Conservation (phyloP, 2,329 filamentous ascomycete species). For the Penicillium sp. region DNA sequence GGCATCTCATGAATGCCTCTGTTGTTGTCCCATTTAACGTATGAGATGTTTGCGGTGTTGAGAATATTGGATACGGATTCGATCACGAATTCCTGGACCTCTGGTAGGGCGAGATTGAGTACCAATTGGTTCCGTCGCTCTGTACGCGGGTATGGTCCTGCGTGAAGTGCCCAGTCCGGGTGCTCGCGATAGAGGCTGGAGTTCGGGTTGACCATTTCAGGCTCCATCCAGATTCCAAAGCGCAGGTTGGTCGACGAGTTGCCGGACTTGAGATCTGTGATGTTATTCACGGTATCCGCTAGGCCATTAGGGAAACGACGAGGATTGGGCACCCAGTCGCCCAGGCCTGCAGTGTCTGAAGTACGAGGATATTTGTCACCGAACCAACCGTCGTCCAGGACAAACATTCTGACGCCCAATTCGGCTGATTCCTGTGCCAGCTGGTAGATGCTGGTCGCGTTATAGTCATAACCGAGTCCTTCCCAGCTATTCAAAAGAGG, state of each 20-base stretch:
- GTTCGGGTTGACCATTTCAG: constrained; percentile 67
- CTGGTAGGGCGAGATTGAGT: constrained; percentile 60
- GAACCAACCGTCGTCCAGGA: constrained; percentile 69
- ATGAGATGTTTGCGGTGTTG: constrained; percentile 55
- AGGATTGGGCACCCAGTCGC: constrained; percentile 64
- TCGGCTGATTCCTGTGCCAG: constrained; percentile 59
- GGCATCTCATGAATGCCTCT: constrained; percentile 63
- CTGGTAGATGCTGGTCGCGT: constrained; percentile 56
- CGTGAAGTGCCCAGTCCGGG: constrained; percentile 64
- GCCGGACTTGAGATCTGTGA: constrained; percentile 52
- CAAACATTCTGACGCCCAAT: constrained; percentile 63
- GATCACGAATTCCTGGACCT: constrained; percentile 66
- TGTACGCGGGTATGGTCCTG: constrained; percentile 58
- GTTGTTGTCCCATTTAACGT: constrained; percentile 71
- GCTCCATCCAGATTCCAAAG: constrained; percentile 69
- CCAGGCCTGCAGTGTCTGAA: constrained; percentile 59
- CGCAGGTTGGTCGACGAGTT: constrained; percentile 52
- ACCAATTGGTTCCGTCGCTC: constrained; percentile 61
- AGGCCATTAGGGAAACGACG: constrained; percentile 61
- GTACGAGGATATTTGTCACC: constrained; percentile 62
- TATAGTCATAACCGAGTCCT: constrained; percentile 60
- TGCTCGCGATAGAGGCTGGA: constrained; percentile 63
- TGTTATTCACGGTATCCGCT: constrained; percentile 50
- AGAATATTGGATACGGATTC: constrained; percentile 56
- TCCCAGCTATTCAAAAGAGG: constrained; percentile 68